phyloP scores from a whole-genome alignment of 2,329 filamentous ascomycete species.

The Trichophyton equinum region DNA sequence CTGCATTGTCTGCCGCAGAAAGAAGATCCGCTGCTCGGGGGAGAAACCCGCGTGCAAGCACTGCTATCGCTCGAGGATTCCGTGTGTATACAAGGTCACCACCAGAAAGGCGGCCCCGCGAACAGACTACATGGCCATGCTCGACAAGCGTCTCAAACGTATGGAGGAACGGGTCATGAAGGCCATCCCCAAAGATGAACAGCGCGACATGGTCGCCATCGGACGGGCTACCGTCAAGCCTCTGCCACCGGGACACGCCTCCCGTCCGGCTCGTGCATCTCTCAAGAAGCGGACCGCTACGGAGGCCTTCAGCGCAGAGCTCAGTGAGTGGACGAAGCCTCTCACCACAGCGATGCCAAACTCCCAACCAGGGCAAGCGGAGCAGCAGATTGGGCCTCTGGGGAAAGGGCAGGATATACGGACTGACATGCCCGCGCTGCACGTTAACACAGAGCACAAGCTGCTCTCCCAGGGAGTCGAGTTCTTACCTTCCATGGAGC shows the following conservation, averaged over 20 bases:
- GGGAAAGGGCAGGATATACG: slow-evolving; percentile 17
- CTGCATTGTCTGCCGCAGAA: slow-evolving; percentile 88
- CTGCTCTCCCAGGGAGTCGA: slow-evolving; percentile 72
- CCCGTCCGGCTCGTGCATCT: slow-evolving; percentile 38
- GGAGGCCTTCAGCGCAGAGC: slow-evolving; percentile 71
- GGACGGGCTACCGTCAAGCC: slow-evolving; percentile 78
- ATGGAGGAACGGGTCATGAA: slow-evolving; percentile 99
- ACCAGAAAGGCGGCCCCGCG: slow-evolving; percentile 85
- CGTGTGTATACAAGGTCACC: slow-evolving; percentile 95
- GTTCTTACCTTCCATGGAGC: slow-evolving; percentile 67
- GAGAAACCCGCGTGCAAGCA: slow-evolving; percentile 98
- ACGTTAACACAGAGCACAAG: slow-evolving; percentile 61
- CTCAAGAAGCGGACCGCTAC: slow-evolving; percentile 72
- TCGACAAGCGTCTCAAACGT: slow-evolving; percentile 85
- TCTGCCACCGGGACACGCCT: slow-evolving; percentile 46
- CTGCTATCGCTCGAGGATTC: slow-evolving; percentile 79
- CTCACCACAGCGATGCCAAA: neutral
- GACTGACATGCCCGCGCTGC: slow-evolving; percentile 40
- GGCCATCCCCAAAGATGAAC: slow-evolving; percentile 76
- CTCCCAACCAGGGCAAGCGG: neutral
- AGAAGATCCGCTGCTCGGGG: slow-evolving; percentile 95
- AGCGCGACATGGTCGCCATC: slow-evolving; percentile 54
- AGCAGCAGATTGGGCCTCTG: slow-evolving; percentile 33
- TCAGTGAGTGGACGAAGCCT: slow-evolving; percentile 64
- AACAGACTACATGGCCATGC: slow-evolving; percentile 98